These are phyloP conservation scores for Chlorella sorokiniana DNA, from an alignment of 139 green algal genomes.

Conservation along the genomic window DNA sequence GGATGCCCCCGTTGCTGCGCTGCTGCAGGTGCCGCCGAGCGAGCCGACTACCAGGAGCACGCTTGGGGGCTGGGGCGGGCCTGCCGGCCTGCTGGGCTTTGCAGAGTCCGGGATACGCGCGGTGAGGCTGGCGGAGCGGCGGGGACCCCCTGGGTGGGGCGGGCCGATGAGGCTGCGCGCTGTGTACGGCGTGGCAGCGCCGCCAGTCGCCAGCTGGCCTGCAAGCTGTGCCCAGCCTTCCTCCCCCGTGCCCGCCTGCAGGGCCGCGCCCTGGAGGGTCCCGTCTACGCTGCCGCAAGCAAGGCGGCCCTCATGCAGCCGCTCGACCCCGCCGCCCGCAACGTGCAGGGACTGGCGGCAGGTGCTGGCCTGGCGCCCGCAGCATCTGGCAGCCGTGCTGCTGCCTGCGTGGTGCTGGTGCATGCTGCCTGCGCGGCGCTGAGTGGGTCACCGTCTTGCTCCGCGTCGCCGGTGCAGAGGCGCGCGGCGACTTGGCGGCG, in stretches of 20 bases:
- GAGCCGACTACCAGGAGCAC: conserved; percentile 55
- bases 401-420: not conserved
- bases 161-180: too few species aligned
- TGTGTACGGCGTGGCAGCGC: not conserved
- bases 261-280: conserved; percentile 20
- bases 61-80: conserved; percentile 56
- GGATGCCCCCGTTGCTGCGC: not conserved
- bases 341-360: conserved; percentile 50
- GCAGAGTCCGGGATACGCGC: conserved; percentile 38
- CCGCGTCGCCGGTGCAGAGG: conserved; percentile 41
- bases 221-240: not conserved
- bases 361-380: not conserved
- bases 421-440: not conserved
- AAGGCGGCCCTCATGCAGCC: conserved; percentile 59
- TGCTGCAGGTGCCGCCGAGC: conserved; percentile 25
- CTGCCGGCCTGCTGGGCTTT: conserved; percentile 44
- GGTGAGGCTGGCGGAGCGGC: conserved; percentile 21
- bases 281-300: conserved; percentile 47
- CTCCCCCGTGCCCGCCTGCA: not conserved
- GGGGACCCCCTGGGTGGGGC: too few species aligned
- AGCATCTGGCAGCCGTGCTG: not conserved
- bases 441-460: not conserved
- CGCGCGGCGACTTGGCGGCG: conserved; percentile 33
- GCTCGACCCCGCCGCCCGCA: conserved; percentile 60
- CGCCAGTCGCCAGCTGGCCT: not conserved